phyloP scores from a whole-genome alignment of 1,284 basidiomycete species.

The Puccinia novopanici region DNA sequence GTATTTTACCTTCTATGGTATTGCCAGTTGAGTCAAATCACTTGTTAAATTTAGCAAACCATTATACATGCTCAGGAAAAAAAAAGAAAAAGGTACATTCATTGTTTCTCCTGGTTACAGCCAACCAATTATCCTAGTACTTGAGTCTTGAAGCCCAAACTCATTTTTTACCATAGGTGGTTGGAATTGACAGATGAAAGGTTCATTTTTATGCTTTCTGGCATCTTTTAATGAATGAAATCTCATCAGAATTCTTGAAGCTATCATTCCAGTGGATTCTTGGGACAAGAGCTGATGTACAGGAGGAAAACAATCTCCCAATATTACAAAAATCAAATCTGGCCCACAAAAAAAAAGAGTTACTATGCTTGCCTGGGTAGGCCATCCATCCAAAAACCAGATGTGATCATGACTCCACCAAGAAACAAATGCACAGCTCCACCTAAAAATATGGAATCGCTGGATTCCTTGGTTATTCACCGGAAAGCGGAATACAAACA shows the following conservation, averaged over 20 bases:
- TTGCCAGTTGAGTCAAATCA: too few relatives aligned
- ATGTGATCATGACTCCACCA: not conserved
- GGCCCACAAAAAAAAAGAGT: not conserved
- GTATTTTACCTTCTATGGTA: too few relatives aligned
- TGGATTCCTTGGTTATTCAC: not conserved
- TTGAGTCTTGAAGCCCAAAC: too few relatives aligned
- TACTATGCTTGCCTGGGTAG: not conserved
- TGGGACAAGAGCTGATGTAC: not conserved
- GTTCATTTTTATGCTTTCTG: too few relatives aligned
- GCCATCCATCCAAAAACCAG: not conserved
- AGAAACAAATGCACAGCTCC: not conserved
- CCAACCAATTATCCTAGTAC: too few relatives aligned
- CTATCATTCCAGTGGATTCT: not conserved
- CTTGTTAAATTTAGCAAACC: too few relatives aligned
- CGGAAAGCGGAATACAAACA: not conserved
- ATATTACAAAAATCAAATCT: slow-evolving; percentile 7
- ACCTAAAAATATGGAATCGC: not conserved
- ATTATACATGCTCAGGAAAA: too few relatives aligned
- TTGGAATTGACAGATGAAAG: too few relatives aligned
- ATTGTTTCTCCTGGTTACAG: too few relatives aligned
- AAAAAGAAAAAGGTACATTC: too few relatives aligned
- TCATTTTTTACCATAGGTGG: too few relatives aligned
- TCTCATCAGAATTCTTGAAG: not conserved
- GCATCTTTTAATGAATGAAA: not conserved
- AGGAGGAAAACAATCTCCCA: slow-evolving; percentile 5